Evolutionary conservation across 805 yeast species (phyloP), one percentile per base, ranked within the genome.

Genomic region (Brettanomyces custersianus): DNA sequence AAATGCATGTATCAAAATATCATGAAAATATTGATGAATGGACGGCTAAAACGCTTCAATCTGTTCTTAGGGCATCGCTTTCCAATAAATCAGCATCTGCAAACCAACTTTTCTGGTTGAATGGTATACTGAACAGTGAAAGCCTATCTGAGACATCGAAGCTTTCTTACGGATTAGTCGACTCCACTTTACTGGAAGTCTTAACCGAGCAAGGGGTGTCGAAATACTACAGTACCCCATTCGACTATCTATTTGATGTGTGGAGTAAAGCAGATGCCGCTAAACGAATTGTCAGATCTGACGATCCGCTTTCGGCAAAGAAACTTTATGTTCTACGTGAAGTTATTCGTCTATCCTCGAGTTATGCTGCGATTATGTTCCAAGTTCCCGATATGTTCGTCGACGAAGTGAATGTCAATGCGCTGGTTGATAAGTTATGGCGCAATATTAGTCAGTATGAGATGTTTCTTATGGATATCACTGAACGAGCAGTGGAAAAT

Each of bases 281-380:
- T 5, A 76, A 63, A 48, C 62, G 79, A 43, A 40, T 65, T 11
- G 40, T 72, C 23, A 57, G 63, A 39, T 52, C 59, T 31, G 68
- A 66, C 45, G 66, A 68, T 39, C 52, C 62, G 4, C 39, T 57
- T 12, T 55, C 59, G 36, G 53, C 54, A 2, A 48, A 48, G 12
- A 72, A 74, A 40, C 25, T 61, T 2, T 48, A 47, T 5, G 39
- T 74, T 5, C 55, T 76, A 34, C 63, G 67, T 37, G 75, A 74
- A 39, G 58, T 72, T 18, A 65, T 71, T 31, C 54, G 70, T 29
- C 59, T 71, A 29, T 51, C 72, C 12, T 59, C 76, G 11, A 75
- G 81, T 19, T 83, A 77, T 55, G 86, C 84, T 0, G 60, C 78
- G 20, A 77, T 82, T 17, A 57, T 78, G 17, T 77, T 82, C 49